Evolutionary conservation across 768 basidiomycete genomes (phyloP).

Genomic region (Lactarius pseudohatsudake): DNA sequence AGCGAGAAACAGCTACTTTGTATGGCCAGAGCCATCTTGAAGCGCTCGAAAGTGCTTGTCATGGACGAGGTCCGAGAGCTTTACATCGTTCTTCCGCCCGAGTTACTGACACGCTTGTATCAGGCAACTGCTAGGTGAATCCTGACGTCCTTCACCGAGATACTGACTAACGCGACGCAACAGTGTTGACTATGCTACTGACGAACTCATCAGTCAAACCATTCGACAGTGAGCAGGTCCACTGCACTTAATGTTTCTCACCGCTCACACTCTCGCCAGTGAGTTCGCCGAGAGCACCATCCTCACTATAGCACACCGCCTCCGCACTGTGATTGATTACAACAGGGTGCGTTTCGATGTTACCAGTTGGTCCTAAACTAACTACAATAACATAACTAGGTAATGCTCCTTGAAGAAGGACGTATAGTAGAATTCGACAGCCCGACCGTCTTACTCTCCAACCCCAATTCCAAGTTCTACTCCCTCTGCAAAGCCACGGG

Average conservation of each 20-base stretch:
- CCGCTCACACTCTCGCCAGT: slow-evolving; percentile 36
- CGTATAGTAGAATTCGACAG: slow-evolving; percentile 74
- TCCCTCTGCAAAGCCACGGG: slow-evolving; percentile 73
- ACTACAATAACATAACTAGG: slow-evolving; percentile 40
- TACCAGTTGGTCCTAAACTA: slow-evolving; percentile 14
- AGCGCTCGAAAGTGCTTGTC: slow-evolving; percentile 71
- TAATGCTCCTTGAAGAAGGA: slow-evolving; percentile 78
- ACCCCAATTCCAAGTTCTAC: slow-evolving; percentile 62
- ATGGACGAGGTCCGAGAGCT: slow-evolving; percentile 72
- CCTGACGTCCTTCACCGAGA: neutral
- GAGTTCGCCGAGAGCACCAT: slow-evolving; percentile 82
- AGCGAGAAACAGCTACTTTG: slow-evolving; percentile 85
- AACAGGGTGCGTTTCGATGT: slow-evolving; percentile 57
- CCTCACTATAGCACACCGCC: slow-evolving; percentile 78
- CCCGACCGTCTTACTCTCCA: slow-evolving; percentile 54
- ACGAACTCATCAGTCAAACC: slow-evolving; percentile 81
- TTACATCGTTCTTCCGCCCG: neutral
- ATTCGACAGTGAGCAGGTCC: slow-evolving; percentile 58
- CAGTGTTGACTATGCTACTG: slow-evolving; percentile 83
- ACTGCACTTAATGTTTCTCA: slow-evolving; percentile 3
- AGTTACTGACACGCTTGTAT: slow-evolving; percentile 7
- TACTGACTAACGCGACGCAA: neutral
- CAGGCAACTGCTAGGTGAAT: slow-evolving; percentile 69
- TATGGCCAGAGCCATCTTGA: slow-evolving; percentile 85
- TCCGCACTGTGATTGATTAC: slow-evolving; percentile 81